Evolutionary conservation across 2,329 filamentous ascomycete species (phyloP), one percentile per base, ranked within the genome.

Genomic region (Aphanoascus verrucosus): DNA sequence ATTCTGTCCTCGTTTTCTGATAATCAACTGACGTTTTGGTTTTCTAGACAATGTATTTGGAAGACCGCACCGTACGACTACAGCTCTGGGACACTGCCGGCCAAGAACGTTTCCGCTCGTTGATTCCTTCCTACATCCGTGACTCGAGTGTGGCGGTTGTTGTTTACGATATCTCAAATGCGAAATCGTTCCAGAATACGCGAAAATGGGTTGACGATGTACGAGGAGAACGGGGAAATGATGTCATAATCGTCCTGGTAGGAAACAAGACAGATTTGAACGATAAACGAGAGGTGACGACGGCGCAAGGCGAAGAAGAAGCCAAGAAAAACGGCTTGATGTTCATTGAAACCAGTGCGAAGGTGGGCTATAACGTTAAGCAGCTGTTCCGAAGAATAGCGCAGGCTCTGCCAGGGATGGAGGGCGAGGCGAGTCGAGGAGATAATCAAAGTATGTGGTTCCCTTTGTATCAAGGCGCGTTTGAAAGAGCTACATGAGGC

Each of bases 141-240:
- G 94, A 98, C 76, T 95, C 88, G 19, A 94, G 86, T 67, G 94
- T 98, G 51, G 94, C 94, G 19, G 94, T 98, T 34, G 94, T 98
- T 34, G 93, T 98, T 57, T 98, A 98, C 74, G 93, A 98, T 71
- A 94, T 98, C 66, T 95, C 89, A 56, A 95, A 93, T 70, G 85
- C 86, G 59, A 96, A 97, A 73, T 94, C 89, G 20, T 98, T 98
- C 77, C 86, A 96, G 69, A 96, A 98, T 73, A 98, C 93, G 52
- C 84, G 90, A 66, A 98, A 98, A 79, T 98, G 94, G 93, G 94
- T 98, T 61, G 93, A 98, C 68, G 93, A 98, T 67, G 93, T 98
- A 55, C 82, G 93, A 58, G 91, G 90, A 49, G 93, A 98, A 76
- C 82, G 93, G 65, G 93, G 93, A 49, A 95, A 94, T 76, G 93